Evolutionary conservation across 2,329 filamentous ascomycete genomes (phyloP).

Genomic region (Phaeosphaeria sp.): DNA sequence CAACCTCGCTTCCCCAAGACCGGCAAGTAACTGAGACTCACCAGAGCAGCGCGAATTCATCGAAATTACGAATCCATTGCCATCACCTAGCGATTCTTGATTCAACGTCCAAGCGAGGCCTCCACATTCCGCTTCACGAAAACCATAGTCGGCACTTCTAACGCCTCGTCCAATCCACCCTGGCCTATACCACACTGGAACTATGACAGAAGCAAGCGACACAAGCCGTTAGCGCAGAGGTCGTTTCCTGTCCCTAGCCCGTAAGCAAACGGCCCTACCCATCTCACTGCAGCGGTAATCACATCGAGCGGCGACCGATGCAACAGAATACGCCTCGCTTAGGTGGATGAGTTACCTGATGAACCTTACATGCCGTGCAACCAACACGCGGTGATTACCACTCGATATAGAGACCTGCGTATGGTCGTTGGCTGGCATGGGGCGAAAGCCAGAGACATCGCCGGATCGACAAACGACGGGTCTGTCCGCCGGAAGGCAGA

Average conservation of each 20-base stretch:
- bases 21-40: not conserved
- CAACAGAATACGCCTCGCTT: not conserved
- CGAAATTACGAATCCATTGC: not conserved
- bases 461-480: conserved; percentile 1
- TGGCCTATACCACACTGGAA: not conserved
- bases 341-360: not conserved
- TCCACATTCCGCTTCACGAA: not conserved
- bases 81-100: not conserved
- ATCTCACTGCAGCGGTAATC: not conserved
- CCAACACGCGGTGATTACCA: not conserved
- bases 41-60: not conserved
- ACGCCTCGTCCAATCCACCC: not conserved
- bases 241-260: not conserved
- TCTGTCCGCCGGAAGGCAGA: not conserved
- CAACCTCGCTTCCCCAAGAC: not conserved
- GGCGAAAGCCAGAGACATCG: not conserved
- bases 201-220: not conserved
- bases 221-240: not conserved
- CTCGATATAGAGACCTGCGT: not conserved
- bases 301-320: not conserved
- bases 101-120: not conserved
- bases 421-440: not conserved
- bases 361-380: not conserved
- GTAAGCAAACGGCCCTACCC: not conserved
- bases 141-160: not conserved